Conservation (phyloP, 805 yeast genomes). For the Candida oleophila region DNA sequence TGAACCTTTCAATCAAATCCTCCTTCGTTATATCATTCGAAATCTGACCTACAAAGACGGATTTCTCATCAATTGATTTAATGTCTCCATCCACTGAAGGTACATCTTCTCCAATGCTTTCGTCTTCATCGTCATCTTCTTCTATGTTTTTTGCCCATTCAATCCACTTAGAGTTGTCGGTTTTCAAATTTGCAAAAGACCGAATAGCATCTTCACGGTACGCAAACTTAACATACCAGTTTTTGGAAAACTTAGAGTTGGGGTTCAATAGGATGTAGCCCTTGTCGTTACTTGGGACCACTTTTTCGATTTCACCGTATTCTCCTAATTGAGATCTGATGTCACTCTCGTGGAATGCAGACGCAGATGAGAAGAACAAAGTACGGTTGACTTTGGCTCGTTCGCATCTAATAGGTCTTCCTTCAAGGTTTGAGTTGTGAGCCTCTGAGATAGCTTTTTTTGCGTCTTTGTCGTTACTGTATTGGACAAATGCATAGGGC, state of each 20-base stretch:
- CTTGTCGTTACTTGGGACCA: slow-evolving; percentile 42
- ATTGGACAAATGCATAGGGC: slow-evolving; percentile 94
- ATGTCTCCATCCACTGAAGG: neutral
- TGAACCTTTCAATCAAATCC: slow-evolving; percentile 57
- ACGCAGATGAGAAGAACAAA: slow-evolving; percentile 50
- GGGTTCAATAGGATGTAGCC: slow-evolving; percentile 22
- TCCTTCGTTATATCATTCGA: slow-evolving; percentile 53
- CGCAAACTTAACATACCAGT: slow-evolving; percentile 78
- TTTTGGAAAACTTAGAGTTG: slow-evolving; percentile 25
- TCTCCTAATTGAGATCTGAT: slow-evolving; percentile 39
- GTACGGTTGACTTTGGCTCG: slow-evolving; percentile 91
- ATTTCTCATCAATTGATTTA: slow-evolving; percentile 53
- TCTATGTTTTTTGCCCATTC: slow-evolving; percentile 89
- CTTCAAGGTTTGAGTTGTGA: slow-evolving; percentile 67
- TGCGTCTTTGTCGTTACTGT: slow-evolving; percentile 68
- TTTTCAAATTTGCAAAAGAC: slow-evolving; percentile 71
- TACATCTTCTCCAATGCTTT: slow-evolving; percentile 10
- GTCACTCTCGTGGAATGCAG: slow-evolving; percentile 21
- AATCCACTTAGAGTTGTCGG: slow-evolving; percentile 53
- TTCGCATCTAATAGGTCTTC: slow-evolving; percentile 81
- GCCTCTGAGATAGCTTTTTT: slow-evolving; percentile 63
- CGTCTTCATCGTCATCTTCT: slow-evolving; percentile 30
- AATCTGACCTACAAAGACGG: slow-evolving; percentile 81
- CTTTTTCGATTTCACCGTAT: slow-evolving; percentile 77
- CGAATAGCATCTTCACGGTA: slow-evolving; percentile 85